phyloP scores from a whole-genome alignment of 2,329 filamentous ascomycete species.

The Domatiomyces globalis region DNA sequence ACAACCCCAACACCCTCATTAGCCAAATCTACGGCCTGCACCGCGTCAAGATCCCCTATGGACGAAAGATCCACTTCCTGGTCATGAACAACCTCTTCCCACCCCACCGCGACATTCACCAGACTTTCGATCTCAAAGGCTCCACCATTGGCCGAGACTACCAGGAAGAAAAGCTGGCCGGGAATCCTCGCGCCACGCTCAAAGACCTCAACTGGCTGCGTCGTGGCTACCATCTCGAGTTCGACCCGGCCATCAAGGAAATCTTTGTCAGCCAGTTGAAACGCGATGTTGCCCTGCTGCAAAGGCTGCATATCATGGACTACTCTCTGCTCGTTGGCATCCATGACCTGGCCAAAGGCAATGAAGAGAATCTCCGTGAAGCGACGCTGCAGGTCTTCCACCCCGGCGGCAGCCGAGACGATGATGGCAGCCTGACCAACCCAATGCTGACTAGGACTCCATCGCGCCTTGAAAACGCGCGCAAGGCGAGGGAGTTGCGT shows the following conservation, averaged over 20 bases:
- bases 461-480: conserved; percentile 79
- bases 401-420: conserved; percentile 58
- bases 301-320: conserved; percentile 92
- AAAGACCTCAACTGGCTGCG: conserved; percentile 97
- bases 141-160: conserved; percentile 90
- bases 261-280: conserved; percentile 82
- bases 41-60: conserved; percentile 94
- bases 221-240: conserved; percentile 68
- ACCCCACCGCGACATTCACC: conserved; percentile 90
- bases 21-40: conserved; percentile 97
- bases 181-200: conserved; percentile 80
- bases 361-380: conserved; percentile 80
- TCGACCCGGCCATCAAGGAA: conserved; percentile 76
- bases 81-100: conserved; percentile 99
- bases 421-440: conserved; percentile 33
- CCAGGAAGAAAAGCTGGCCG: conserved; percentile 69
- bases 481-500: conserved; percentile 79
- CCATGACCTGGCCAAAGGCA: conserved; percentile 77
- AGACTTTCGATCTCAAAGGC: conserved; percentile 92
- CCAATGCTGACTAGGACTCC: conserved; percentile 67
- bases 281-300: conserved; percentile 71
- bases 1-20: conserved; percentile 90
- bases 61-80: conserved; percentile 96
- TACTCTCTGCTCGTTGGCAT: conserved; percentile 92
- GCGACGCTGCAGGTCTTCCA: conserved; percentile 92